Evolutionary conservation across 768 basidiomycete species (phyloP), one percentile per base, ranked within the genome.

Genomic region (Cystobasidium ongulense): DNA sequence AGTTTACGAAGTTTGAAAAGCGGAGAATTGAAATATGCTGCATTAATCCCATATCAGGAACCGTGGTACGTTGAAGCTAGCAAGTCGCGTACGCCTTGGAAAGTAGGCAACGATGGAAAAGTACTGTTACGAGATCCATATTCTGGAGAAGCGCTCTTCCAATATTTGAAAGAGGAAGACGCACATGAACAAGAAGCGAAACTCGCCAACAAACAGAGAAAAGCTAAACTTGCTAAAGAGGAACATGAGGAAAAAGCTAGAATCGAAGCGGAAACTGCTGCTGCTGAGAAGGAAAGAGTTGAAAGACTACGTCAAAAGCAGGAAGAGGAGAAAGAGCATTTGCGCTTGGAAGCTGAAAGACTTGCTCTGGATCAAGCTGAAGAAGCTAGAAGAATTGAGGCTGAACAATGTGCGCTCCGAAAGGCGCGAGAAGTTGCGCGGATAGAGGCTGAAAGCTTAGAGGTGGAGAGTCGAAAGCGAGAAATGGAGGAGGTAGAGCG

Each of bases 141-240:
- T 17, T 41, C 65, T 13, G 74, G 74, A 21, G 50, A 54, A 63
- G 71, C 65, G 3, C 38, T 54, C 3, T 75, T 75, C 41, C 1
- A 27, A 18, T 75, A 75, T 43, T 27, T 72, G 1, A 29, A 59
- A 35, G 27, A 63, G 18, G 11, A 53, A 43, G 65, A 71, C 36
- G 65, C 52, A 35, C 35, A 17, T 17, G 33, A 64, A 61, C 73
- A n/a, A 54, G 73, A 25, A 65, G 76, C 74, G 29, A 63, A 39
- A 41, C 63, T 63, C 33, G 5, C 10, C 18, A 11, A 39, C 2
- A n/a, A 36, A 33, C 3, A 53, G 46, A 29, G 33, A n/a, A 13
- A 41, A 21, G 17, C 17, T 27, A 31, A 52, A 52, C 41, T 25
- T 7, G 27, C n/a, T 3, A 15, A 67, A 41, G 33, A 29, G 29